Base-by-base conservation (phyloP, 257 asterid species). In the Thymus mandschuricus region DNA sequence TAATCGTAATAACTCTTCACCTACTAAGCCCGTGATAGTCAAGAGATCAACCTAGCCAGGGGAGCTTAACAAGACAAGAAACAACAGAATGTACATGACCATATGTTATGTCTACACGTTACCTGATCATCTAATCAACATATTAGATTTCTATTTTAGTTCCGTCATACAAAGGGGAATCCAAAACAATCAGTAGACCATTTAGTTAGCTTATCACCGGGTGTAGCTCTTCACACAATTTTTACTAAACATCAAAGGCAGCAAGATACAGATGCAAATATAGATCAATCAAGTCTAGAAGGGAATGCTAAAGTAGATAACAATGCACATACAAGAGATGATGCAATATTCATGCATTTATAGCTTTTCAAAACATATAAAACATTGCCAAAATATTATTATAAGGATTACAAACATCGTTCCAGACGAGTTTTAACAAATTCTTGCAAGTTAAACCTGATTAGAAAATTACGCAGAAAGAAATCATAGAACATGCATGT, bases 371-470 rank as follows among this genome's bases (percentile, higher is more conserved):
- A 66, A 27, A 45, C 51, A 27, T n/a, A 28, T 49, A 54, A 38
- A 38, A 59, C 46, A 15, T 57, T 33, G 10, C 10, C 35, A 54
- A 56, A 30, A 8, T 41, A 1, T 30, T 6, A 34, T 12, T 5
- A 15, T 34, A 21, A 55, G 40, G 28, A 43, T 6, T 33, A 30
- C 46, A 21, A 2, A 31, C 40, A n/a, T 59, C 41, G 28, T 28
- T 28, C 13, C 1, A 8, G 35, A 9, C 30, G 9, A 28, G 12
- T 10, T 10, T 56, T 8, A 56, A 44, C 34, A 30, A 57, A 4
- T 13, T 43, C 74, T 44, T 64, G 27, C 78, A 33, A 45, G 66
- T 13, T 63, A 72, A 40, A 43, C 65, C 40, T 43, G 27, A 51
- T 50, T 33, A 61, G 11, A 34, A 27, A 55, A 49, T 6, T 4